Evolutionary conservation across 2,329 filamentous ascomycete genomes (phyloP), one percentile per base, ranked within the genome.

Genomic region (Ophiostoma ips): DNA sequence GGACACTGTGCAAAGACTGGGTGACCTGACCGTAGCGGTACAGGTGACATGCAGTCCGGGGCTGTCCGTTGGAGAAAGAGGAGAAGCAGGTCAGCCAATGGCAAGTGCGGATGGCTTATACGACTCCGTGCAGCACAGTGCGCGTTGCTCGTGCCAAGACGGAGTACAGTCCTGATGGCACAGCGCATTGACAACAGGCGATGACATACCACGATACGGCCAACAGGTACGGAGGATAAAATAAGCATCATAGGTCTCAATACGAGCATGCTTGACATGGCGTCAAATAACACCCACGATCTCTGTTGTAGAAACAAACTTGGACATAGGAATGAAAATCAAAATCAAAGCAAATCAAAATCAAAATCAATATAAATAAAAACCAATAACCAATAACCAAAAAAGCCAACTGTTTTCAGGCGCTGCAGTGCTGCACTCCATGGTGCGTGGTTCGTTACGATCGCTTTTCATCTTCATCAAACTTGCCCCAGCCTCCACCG

Each of bases 1-100:
- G 28, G 21, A 41, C 36, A 47, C 35, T 21, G 43, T 36, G 44
- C 40, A 40, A 11, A n/a, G n/a, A n/a, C n/a, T n/a, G n/a, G n/a
- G n/a, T n/a, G 21, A 43, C 15, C 31, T 30, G 44, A 21, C 40
- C 35, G 24, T 28, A 24, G 19, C 19, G 15, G 36, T 31, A 16
- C 45, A 48, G 48, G 46, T 51, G 50, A 51, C 40, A 50, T 38
- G 35, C 36, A 19, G 16, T 18, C n/a, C n/a, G n/a, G 33, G 33
- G 24, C 24, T 38, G 34, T 41, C 41, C 35, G 12, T 41, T 50
- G 43, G 28, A 30, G 49, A 41, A 46, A 21, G 28, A 41, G 18
- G 30, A 37, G 49, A 12, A 11, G n/a, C 10, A 8, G 16, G 8
- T 3, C 11, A 30, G 36, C 49, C 44, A 51, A 51, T 47, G 19